These are phyloP conservation scores for Pachysandra terminalis DNA, from an alignment of 164 flowering plant genomes.

Conservation along the genomic window DNA sequence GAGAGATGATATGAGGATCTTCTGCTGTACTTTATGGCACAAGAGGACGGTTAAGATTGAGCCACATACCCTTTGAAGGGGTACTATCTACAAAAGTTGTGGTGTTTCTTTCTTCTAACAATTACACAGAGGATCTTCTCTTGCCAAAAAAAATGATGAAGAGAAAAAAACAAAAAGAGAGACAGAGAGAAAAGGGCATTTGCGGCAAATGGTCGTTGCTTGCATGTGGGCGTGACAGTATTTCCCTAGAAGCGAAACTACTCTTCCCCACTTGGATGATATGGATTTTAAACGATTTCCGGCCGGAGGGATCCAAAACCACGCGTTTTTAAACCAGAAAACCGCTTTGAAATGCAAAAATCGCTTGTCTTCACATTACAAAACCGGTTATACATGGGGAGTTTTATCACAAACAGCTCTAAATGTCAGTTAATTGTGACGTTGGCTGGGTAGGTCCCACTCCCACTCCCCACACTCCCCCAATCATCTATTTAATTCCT, in stretches of 20 bases:
- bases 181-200: conserved; percentile 14
- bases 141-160: too few relatives aligned
- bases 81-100: too few relatives aligned
- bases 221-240: conserved; percentile 31
- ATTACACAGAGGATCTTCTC: too few relatives aligned
- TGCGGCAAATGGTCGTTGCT: conserved; percentile 36
- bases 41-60: too few relatives aligned
- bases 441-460: conserved; percentile 2
- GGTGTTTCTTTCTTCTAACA: too few relatives aligned
- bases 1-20: too few relatives aligned
- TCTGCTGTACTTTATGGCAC: too few relatives aligned
- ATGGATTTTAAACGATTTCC: conserved; percentile 10
- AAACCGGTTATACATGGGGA: conserved; percentile 17
- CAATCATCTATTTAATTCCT: conserved; percentile 39
- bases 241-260: conserved; percentile 9
- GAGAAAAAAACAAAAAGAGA: neutral
- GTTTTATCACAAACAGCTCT: conserved; percentile 24
- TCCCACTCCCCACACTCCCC: conserved; percentile 11
- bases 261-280: conserved; percentile 27
- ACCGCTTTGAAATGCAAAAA: conserved; percentile 5
- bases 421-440: conserved; percentile 24
- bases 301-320: conserved; percentile 23
- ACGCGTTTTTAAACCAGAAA: conserved; percentile 24
- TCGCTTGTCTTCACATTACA: neutral
- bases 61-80: too few relatives aligned